Evolutionary conservation across 306 rosid species (phyloP).

Genomic region (Comarum palustre): DNA sequence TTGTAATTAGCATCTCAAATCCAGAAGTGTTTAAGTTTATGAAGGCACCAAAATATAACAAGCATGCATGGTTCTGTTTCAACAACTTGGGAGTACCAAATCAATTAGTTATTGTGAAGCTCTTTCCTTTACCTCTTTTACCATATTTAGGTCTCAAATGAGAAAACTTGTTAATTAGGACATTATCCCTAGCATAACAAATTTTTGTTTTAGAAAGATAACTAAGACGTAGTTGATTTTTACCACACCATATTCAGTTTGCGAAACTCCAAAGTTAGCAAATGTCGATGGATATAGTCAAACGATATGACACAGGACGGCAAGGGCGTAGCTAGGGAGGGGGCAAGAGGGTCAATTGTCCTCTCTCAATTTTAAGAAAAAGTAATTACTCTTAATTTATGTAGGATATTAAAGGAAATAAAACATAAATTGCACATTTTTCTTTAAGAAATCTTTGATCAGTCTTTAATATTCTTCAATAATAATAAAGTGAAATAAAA

Average conservation of each 20-base stretch:
- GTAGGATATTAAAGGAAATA: too few species aligned
- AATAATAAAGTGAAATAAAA: too few species aligned
- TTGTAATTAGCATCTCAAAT: neutral
- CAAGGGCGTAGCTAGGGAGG: too few species aligned
- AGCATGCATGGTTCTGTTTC: neutral
- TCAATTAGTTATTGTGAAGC: neutral
- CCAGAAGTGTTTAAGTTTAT: neutral
- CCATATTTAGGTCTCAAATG: neutral
- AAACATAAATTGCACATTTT: too few species aligned
- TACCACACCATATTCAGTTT: neutral
- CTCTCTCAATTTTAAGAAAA: too few species aligned
- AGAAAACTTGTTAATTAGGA: neutral
- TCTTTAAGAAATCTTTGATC: too few species aligned
- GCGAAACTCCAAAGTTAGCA: neutral
- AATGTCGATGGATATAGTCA: too few species aligned
- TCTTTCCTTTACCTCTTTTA: neutral
- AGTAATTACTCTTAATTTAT: too few species aligned
- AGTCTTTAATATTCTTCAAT: too few species aligned
- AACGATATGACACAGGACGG: too few species aligned
- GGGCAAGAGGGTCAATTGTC: too few species aligned
- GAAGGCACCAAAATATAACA: neutral
- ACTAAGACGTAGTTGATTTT: neutral
- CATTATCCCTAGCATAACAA: neutral
- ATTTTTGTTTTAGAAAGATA: neutral
- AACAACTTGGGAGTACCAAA: conserved; percentile 5